These are phyloP conservation scores for Solanum dulcamara DNA, from an alignment of 257 asterid species.

Conservation along the genomic window DNA sequence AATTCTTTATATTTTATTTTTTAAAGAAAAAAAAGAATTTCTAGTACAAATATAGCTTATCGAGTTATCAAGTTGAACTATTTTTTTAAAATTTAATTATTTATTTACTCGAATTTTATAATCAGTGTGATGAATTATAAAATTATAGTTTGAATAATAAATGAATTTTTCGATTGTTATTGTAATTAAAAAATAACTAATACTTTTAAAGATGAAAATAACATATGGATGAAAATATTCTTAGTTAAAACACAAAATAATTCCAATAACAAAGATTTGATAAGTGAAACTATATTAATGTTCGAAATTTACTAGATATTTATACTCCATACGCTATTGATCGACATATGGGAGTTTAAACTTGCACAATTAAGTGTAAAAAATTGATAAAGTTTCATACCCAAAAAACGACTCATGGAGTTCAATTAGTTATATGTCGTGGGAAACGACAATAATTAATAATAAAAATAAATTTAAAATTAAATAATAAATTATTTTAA, in stretches of 20 bases:
- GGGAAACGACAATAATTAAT: too few relatives aligned
- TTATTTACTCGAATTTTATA: not conserved
- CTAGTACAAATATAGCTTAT: too few relatives aligned
- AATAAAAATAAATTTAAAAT: too few relatives aligned
- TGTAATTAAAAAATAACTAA: not conserved
- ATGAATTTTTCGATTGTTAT: not conserved
- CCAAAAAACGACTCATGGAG: too few relatives aligned
- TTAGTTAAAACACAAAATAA: not conserved
- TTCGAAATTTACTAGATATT: not conserved
- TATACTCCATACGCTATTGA: not conserved
- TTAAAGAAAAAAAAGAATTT: too few relatives aligned
- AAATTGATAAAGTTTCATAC: too few relatives aligned
- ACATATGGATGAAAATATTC: not conserved
- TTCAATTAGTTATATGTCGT: too few relatives aligned
- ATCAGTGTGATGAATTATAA: not conserved
- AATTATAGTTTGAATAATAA: not conserved
- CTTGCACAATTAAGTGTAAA: too few relatives aligned
- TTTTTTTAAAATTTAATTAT: not conserved
- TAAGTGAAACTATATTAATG: not conserved
- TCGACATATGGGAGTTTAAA: not conserved
- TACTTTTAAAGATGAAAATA: not conserved
- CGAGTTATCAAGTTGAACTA: too few relatives aligned
- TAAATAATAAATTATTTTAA: too few relatives aligned
- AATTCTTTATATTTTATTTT: too few relatives aligned
- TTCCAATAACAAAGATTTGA: too few relatives aligned